Conservation (phyloP, 208 protist genomes). For the Acanthamoeba castellanii region DNA sequence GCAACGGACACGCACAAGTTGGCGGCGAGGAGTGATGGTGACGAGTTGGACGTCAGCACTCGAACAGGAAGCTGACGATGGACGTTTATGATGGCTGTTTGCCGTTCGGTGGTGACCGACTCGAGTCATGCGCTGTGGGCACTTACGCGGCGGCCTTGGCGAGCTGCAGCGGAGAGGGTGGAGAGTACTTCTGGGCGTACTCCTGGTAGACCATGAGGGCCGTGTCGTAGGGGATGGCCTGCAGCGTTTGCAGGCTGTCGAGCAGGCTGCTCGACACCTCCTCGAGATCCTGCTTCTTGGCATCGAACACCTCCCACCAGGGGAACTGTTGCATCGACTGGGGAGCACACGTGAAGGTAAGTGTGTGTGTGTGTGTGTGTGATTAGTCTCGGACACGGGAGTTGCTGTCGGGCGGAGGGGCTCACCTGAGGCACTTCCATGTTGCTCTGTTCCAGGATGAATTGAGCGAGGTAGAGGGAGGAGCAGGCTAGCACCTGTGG, state of each 20-base stretch:
- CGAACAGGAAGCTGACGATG: too few species aligned
- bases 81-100: neutral
- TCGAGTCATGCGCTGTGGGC: too few species aligned
- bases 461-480: slow-evolving; percentile 29
- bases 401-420: neutral
- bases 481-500: slow-evolving; percentile 51
- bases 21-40: too few species aligned
- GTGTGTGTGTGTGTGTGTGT: too few species aligned
- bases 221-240: slow-evolving; percentile 38
- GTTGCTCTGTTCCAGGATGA: slow-evolving; percentile 59
- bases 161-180: slow-evolving; percentile 17
- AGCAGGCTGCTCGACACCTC: slow-evolving; percentile 40
- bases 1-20: too few species aligned
- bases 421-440: slow-evolving; percentile 48
- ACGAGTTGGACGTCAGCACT: too few species aligned
- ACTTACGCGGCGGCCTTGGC: slow-evolving; percentile 10
- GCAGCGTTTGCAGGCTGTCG: neutral
- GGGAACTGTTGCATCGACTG: slow-evolving; percentile 38
- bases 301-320: slow-evolving; percentile 58
- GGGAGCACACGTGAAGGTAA: too few species aligned
- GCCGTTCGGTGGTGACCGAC: neutral
- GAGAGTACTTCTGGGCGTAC: slow-evolving; percentile 64
- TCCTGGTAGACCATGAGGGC: slow-evolving; percentile 54
- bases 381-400: too few species aligned
- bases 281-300: slow-evolving; percentile 3